Evolutionary conservation across 2,329 filamentous ascomycete species (phyloP).

Genomic region (Paracorniculantispora psalliotae): DNA sequence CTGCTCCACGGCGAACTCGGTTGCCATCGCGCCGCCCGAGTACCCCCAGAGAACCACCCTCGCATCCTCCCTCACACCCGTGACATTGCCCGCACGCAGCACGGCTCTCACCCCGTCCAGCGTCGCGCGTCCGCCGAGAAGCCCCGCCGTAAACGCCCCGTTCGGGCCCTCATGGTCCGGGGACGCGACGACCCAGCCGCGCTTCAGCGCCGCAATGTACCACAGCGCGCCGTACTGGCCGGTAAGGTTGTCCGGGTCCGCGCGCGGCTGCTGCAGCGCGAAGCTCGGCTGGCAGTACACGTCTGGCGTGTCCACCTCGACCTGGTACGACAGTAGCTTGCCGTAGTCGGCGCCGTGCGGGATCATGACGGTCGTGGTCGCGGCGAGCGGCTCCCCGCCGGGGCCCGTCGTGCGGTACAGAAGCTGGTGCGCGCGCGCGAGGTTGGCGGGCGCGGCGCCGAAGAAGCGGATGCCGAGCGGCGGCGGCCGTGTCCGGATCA

Average conservation of each 20-base stretch:
- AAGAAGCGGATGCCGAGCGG: too few species aligned
- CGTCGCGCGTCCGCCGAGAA: too few species aligned
- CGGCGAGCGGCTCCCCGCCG: neutral
- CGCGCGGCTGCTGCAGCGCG: neutral
- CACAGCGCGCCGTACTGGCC: neutral
- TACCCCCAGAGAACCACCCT: neutral
- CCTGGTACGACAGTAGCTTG: too few species aligned
- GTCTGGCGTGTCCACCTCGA: neutral
- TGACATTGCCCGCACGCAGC: neutral
- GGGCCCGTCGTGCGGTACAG: too few species aligned
- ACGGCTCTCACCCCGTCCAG: neutral
- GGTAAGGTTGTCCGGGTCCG: neutral
- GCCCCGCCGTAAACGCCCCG: neutral
- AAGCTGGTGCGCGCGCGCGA: too few species aligned
- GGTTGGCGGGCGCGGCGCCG: too few species aligned
- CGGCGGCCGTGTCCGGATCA: too few species aligned
- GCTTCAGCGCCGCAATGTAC: neutral
- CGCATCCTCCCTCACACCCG: neutral
- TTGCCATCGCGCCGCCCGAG: neutral
- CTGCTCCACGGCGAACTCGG: neutral
- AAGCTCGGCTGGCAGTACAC: neutral
- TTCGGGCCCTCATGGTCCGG: neutral
- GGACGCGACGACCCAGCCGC: neutral
- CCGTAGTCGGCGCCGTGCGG: neutral
- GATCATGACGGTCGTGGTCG: neutral